A percentile compares a stretch with the other conserved stretches of the same genome.
Conservation (phyloP, 1,139 yeast species). For the Debaryomyces coudertii region DNA sequence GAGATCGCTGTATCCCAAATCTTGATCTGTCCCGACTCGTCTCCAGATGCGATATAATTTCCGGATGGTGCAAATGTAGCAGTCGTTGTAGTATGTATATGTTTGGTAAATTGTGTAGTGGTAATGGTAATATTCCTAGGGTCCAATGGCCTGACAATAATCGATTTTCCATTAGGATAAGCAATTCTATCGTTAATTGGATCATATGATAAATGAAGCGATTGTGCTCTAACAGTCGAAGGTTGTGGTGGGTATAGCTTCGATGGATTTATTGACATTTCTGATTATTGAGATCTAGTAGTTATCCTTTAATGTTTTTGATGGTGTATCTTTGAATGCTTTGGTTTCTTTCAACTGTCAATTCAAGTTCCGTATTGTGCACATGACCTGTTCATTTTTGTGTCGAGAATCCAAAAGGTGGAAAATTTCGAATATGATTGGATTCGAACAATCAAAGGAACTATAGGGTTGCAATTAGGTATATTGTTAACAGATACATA, state of each 20-base stretch:
- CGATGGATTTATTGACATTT: slow-evolving; percentile 34
- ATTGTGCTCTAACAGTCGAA: slow-evolving; percentile 66
- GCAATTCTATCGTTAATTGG: slow-evolving; percentile 66
- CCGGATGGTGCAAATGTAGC: slow-evolving; percentile 91
- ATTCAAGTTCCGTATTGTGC: not conserved
- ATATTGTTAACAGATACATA: slow-evolving; percentile 1
- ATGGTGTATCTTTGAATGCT: not conserved
- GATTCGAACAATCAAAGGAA: slow-evolving; percentile 4
- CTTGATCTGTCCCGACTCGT: slow-evolving; percentile 81
- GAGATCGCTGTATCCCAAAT: slow-evolving; percentile 71
- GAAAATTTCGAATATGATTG: slow-evolving; percentile 14
- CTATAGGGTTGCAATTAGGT: slow-evolving; percentile 4
- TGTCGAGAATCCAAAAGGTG: slow-evolving; percentile 8
- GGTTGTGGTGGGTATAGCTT: slow-evolving; percentile 74
- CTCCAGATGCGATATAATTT: slow-evolving; percentile 89
- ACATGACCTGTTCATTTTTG: slow-evolving; percentile 7
- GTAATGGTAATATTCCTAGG: slow-evolving; percentile 39
- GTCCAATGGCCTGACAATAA: slow-evolving; percentile 67
- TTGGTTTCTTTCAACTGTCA: not conserved
- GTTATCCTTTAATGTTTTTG: too few species aligned
- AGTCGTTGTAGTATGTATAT: slow-evolving; percentile 71
- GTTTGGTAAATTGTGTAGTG: slow-evolving; percentile 70
- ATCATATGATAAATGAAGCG: slow-evolving; percentile 78
- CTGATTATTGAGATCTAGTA: not conserved
- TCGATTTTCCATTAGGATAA: slow-evolving; percentile 81